These are phyloP conservation scores for Meyerozyma sp. DNA, from an alignment of 1,139 yeast genomes.

Conservation along the genomic window DNA sequence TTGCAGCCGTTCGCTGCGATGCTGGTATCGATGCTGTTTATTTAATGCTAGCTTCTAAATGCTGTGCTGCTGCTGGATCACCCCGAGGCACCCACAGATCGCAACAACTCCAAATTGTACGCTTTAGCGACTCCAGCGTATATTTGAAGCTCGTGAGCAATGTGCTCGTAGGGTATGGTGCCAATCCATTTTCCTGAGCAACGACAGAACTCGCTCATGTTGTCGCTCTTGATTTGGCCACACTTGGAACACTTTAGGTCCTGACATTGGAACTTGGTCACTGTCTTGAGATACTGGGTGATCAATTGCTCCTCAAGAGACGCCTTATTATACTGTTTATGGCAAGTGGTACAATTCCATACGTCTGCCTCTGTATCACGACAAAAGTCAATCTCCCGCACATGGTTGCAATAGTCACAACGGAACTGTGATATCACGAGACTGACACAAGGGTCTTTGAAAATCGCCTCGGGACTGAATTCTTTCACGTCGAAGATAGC, in stretches of 20 bases:
- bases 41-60: constrained; percentile 2
- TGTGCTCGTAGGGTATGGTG: constrained; percentile 42
- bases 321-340: constrained; percentile 56
- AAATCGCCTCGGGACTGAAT: constrained; percentile 73
- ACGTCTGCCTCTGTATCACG: constrained; percentile 47
- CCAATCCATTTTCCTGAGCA: constrained; percentile 88
- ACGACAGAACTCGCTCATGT: constrained; percentile 69
- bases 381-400: constrained; percentile 79
- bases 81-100: not conserved
- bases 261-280: constrained; percentile 67
- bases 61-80: constrained; percentile 5
- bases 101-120: constrained; percentile 56
- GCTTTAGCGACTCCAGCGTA: constrained; percentile 56
- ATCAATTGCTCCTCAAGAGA: constrained; percentile 77
- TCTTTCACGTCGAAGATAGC: constrained; percentile 75
- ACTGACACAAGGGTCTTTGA: constrained; percentile 70
- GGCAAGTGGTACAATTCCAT: constrained; percentile 73
- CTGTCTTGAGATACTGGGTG: constrained; percentile 49
- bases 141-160: constrained; percentile 41
- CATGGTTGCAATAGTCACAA: constrained; percentile 75
- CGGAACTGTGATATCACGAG: constrained; percentile 62
- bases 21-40: too few relatives aligned
- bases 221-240: constrained; percentile 57
- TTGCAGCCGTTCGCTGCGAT: not conserved
- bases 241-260: constrained; percentile 82